Evolutionary conservation across 345 rosid species (phyloP).

Genomic region (Salix purpurea): DNA sequence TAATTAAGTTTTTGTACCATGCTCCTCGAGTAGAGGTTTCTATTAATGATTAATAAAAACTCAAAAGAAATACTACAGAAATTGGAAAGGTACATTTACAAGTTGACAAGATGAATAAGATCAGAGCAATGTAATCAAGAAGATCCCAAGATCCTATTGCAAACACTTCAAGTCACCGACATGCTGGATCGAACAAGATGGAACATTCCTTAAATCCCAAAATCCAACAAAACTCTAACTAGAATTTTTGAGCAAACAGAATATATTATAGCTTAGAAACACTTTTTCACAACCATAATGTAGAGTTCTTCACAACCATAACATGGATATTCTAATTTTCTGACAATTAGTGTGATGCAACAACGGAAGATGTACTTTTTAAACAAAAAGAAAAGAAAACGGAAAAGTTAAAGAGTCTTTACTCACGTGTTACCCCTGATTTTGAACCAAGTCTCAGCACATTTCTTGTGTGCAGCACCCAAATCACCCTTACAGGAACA

Average conservation of each 20-base stretch:
- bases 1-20: neutral
- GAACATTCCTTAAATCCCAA: neutral
- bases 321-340: neutral
- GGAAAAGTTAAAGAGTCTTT: neutral
- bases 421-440: slow-evolving; percentile 44
- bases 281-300: neutral
- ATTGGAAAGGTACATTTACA: neutral
- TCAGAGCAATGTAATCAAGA: slow-evolving; percentile 9
- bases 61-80: neutral
- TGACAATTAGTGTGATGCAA: neutral
- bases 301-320: neutral
- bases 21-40: neutral
- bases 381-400: neutral
- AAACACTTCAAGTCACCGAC: slow-evolving; percentile 6
- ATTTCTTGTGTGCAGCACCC: slow-evolving; percentile 40
- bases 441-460: slow-evolving; percentile 51
- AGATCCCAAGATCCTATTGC: slow-evolving; percentile 4
- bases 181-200: slow-evolving; percentile 10
- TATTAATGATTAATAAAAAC: neutral
- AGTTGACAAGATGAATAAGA: neutral
- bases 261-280: neutral
- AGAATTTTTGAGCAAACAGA: neutral
- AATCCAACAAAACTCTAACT: neutral
- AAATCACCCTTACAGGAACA: slow-evolving; percentile 46
- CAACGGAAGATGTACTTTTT: neutral